These are phyloP conservation scores for Telfairia occidentalis DNA, from an alignment of 331 rosid species.

Conservation along the genomic window DNA sequence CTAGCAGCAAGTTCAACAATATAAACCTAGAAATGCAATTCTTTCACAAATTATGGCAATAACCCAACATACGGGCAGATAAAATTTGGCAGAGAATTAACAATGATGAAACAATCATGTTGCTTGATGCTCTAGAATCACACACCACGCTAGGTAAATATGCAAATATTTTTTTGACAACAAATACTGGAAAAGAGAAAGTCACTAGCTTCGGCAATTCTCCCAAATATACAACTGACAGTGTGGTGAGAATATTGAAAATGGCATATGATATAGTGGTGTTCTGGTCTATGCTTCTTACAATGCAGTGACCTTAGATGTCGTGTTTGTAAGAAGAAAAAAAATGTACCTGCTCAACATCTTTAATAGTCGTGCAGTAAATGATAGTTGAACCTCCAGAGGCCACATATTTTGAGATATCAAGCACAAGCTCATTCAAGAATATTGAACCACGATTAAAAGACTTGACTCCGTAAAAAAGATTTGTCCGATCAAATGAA, in stretches of 20 bases:
- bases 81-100: background rate
- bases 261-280: too few species aligned
- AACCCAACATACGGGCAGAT: background rate
- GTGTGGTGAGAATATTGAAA: too few species aligned
- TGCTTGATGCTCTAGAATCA: background rate
- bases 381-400: constrained; percentile 65
- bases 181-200: too few species aligned
- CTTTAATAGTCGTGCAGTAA: constrained; percentile 82
- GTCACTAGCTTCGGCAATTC: too few species aligned
- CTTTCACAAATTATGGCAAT: background rate
- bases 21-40: background rate
- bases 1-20: background rate
- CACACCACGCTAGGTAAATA: background rate
- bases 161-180: background rate
- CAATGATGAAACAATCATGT: background rate
- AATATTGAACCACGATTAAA: constrained; percentile 47
- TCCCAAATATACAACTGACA: too few species aligned
- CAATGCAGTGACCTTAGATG: background rate
- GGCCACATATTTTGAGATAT: constrained; percentile 42
- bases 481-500: constrained; percentile 77
- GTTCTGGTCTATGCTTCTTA: background rate
- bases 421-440: constrained; percentile 54
- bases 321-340: background rate
- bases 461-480: constrained; percentile 72
- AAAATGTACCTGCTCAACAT: constrained; percentile 61